Conservation (phyloP, 2,329 filamentous ascomycete genomes). For the Chaetomiaceae sp. region DNA sequence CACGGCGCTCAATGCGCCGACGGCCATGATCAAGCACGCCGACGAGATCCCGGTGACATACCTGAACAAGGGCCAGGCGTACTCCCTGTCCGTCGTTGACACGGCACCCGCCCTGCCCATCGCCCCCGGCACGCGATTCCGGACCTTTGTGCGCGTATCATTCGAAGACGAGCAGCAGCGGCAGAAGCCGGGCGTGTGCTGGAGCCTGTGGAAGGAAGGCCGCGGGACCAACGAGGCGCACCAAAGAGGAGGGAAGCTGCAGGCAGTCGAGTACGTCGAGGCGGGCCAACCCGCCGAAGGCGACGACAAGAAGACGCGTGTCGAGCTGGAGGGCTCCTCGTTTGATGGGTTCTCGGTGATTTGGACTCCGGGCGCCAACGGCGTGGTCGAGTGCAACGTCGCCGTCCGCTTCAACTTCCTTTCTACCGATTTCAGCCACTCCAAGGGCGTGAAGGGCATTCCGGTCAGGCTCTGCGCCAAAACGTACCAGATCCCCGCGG, state of each 20-base stretch:
- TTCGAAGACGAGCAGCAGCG: conserved; percentile 96
- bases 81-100: conserved; percentile 79
- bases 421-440: conserved; percentile 97
- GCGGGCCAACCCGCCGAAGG: conserved; percentile 53
- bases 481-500: conserved; percentile 62
- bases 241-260: conserved; percentile 83
- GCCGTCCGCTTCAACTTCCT: conserved; percentile 97
- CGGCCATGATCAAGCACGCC: conserved; percentile 86
- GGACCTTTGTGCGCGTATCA: conserved; percentile 89
- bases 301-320: conserved; percentile 61
- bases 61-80: conserved; percentile 94
- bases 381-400: conserved; percentile 71
- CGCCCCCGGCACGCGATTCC: conserved; percentile 63
- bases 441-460: conserved; percentile 96
- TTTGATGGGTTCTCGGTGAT: conserved; percentile 92
- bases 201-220: conserved; percentile 89
- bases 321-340: conserved; percentile 70
- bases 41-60: conserved; percentile 97
- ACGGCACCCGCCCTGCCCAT: conserved; percentile 59
- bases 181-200: conserved; percentile 65
- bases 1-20: conserved; percentile 85
- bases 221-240: conserved; percentile 94
- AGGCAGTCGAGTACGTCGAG: conserved; percentile 92
- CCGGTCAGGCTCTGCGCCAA: conserved; percentile 90
- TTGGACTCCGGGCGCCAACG: conserved; percentile 72